These are phyloP conservation scores for Chloris gayana DNA, from an alignment of 176 grass and related monocot genomes.

Conservation along the genomic window DNA sequence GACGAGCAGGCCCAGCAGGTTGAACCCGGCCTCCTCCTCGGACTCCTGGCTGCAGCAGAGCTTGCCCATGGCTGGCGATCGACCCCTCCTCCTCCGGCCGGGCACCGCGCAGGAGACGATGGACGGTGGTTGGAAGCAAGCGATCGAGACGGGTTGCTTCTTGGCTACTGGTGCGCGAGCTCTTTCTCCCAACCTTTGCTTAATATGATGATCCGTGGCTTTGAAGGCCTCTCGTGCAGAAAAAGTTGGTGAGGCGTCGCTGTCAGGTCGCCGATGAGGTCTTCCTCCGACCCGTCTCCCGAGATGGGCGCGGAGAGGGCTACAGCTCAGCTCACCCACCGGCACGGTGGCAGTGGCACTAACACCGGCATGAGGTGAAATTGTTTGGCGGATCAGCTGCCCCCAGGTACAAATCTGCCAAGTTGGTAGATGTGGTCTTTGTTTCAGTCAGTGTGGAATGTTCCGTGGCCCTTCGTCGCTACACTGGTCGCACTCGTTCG, in stretches of 20 bases:
- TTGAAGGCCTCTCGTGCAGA: conserved; percentile 32
- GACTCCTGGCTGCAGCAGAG: conserved; percentile 50
- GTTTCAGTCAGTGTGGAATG: conserved; percentile 6
- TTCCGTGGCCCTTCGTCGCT: neutral
- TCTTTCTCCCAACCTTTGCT: neutral
- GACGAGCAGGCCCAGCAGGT: conserved; percentile 66
- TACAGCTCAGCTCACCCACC: conserved; percentile 28
- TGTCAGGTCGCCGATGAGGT: conserved; percentile 43
- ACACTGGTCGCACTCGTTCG: neutral
- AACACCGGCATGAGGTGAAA: neutral
- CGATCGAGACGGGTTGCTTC: neutral
- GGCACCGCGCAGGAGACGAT: neutral
- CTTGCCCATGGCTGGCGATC: conserved; percentile 72
- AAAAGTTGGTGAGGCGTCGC: conserved; percentile 55
- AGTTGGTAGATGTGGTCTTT: neutral
- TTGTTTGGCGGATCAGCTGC: conserved; percentile 33
- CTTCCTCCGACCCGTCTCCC: neutral
- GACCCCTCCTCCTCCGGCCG: neutral
- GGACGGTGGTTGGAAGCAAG: neutral
- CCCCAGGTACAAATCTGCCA: neutral
- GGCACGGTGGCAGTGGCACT: neutral
- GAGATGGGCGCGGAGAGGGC: neutral
- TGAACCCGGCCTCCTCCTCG: conserved; percentile 59
- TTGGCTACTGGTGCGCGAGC: neutral
- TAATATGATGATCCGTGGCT: conserved; percentile 31